A percentile compares a stretch with the other conserved stretches of the same genome.
phyloP scores from a whole-genome alignment of 2,329 filamentous ascomycete species.

The Aspergillus sp. region DNA sequence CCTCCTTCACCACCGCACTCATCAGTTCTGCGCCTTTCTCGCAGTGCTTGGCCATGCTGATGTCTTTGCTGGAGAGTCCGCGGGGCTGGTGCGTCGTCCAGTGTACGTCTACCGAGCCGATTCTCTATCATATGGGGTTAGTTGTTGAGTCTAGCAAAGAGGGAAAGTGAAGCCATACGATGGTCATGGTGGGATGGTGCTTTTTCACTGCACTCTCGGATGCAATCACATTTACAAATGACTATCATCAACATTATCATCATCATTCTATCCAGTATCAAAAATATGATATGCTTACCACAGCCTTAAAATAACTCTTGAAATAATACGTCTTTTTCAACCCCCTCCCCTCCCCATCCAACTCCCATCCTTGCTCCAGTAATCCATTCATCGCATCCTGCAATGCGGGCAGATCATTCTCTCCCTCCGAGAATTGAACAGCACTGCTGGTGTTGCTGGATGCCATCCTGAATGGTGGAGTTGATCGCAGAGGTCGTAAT shows the following conservation, averaged over 20 bases:
- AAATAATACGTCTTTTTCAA: constrained; percentile 36
- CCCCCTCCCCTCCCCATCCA: constrained; percentile 29
- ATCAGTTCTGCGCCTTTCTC: constrained; percentile 31
- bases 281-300: constrained; percentile 18
- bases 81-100: constrained; percentile 38
- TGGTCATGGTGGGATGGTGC: constrained; percentile 35
- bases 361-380: constrained; percentile 25
- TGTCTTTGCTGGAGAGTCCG: constrained; percentile 34
- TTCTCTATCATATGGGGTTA: constrained; percentile 15
- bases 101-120: constrained; percentile 34
- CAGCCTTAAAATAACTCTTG: constrained; percentile 34
- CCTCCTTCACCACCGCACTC: constrained; percentile 25
- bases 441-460: background rate
- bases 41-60: constrained; percentile 32
- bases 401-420: constrained; percentile 12
- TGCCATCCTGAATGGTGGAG: background rate
- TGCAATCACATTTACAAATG: constrained; percentile 33
- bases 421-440: constrained; percentile 23
- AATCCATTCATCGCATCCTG: constrained; percentile 21
- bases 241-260: constrained; percentile 6
- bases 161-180: constrained; percentile 21
- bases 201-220: constrained; percentile 32
- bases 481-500: no score
- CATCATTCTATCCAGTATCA: no score
- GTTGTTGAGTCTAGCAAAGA: background rate